Percentiles rank a stretch among this genome's conserved stretches.
phyloP scores from a whole-genome alignment of 768 basidiomycete species.

The Leucocoprinus leucothites region DNA sequence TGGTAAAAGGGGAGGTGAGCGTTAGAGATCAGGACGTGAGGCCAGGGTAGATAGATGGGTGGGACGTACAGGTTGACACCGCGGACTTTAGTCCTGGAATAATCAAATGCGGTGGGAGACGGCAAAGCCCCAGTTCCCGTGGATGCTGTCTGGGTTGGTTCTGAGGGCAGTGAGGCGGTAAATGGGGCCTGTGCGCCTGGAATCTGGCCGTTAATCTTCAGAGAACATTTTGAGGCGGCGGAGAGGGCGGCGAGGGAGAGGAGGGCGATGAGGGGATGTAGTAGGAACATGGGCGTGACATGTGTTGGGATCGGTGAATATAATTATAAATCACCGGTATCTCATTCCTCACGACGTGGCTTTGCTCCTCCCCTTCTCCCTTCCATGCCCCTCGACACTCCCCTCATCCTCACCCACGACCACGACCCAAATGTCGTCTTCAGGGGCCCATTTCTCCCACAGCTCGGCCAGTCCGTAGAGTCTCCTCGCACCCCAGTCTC shows the following conservation, averaged over 20 bases:
- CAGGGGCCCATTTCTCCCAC: not conserved
- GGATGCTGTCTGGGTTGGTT: not conserved
- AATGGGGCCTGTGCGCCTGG: not conserved
- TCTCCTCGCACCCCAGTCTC: not conserved
- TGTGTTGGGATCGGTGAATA: not conserved
- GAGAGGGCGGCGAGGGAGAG: constrained; percentile 3
- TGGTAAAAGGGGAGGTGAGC: constrained; percentile 18
- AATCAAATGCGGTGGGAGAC: constrained; percentile 11
- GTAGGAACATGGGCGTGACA: constrained; percentile 5
- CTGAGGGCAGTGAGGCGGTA: not conserved
- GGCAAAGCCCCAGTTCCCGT: not conserved
- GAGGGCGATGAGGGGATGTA: not conserved
- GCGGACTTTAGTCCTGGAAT: constrained; percentile 33
- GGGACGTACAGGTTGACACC: constrained; percentile 66
- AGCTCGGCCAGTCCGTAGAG: not conserved
- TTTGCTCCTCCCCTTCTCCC: not conserved
- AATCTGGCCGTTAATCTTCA: not conserved
- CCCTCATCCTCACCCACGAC: constrained; percentile 7
- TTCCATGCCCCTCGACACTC: not conserved
- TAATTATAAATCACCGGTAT: not conserved
- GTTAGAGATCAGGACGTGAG: not conserved
- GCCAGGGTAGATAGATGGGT: not conserved
- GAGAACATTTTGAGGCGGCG: constrained; percentile 2
- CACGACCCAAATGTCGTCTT: constrained; percentile 9
- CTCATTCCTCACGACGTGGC: constrained; percentile 3